Base-by-base conservation (phyloP, 495 filamentous ascomycete genomes). In the Talaromyces wortmannii region DNA sequence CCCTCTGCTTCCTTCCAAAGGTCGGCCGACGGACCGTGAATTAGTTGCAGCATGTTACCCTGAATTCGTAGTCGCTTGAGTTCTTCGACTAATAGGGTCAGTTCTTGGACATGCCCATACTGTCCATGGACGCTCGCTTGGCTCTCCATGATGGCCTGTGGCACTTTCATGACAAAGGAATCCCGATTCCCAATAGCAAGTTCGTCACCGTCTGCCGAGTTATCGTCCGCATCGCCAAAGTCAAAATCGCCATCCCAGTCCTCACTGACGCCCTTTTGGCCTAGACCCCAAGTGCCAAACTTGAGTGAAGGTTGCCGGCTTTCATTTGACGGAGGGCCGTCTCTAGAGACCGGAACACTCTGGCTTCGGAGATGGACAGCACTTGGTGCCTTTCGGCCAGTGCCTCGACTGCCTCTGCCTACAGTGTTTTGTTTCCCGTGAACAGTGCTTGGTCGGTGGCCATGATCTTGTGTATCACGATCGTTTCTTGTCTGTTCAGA, bases 221-320 rank as follows among this genome's bases (percentile, higher is more conserved):
- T 61, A 7, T 76, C 71, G 30, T 77, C 69, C 18, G 67, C 65
- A 53, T 84, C 84, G 33, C 84, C 82, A 60, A 89, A 88, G 18
- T 89, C 89, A 55, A 92, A 92, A 64, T 92, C 89, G 53, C 86
- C 88, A 58, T 91, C 88, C 89, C 78, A 92, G 57, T 91, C 88
- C 63, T 92, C 89, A 58, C 86, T 91, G 17, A 81, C 84, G 15
- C 81, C 90, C 64, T 95, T 96, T 56, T 83, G 86, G 7, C 90
- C 87, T 48, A 92, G 67, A 2, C 88, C 89, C 90, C 91, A 95
- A 1, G 91, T 91, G 45, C 91, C 89, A 61, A 92, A 94, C 60
- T 95, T 95, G 18, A 86, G 83, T 16, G 83, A 82, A 73, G 68
- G 74, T 80, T 77, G 78, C 65, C 69, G 72, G 66, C 71, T 80